These are phyloP conservation scores for Dactylellina sp. DNA, from an alignment of 2,329 filamentous ascomycete genomes.

Conservation along the genomic window DNA sequence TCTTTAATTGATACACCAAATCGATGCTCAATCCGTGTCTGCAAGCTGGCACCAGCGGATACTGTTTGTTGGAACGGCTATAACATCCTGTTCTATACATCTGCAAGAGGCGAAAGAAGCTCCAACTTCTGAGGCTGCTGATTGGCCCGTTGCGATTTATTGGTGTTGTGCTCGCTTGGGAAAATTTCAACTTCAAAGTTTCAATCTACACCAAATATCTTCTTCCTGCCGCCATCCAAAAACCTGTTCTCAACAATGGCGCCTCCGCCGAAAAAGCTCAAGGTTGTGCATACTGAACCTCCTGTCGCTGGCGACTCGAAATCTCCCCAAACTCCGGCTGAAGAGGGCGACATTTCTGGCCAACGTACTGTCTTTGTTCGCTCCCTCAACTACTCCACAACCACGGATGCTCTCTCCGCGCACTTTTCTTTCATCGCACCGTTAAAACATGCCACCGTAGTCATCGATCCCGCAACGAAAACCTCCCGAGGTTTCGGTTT, in stretches of 20 bases:
- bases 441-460: constrained; percentile 94
- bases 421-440: constrained; percentile 95
- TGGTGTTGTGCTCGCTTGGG: constrained; percentile 16
- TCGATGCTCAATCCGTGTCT: constrained; percentile 1
- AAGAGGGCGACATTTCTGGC: constrained; percentile 57
- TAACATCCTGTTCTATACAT: neutral
- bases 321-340: constrained; percentile 22
- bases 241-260: constrained; percentile 34
- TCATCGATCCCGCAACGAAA: constrained; percentile 86
- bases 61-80: neutral
- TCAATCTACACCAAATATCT: too few species aligned
- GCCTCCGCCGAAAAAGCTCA: constrained; percentile 50
- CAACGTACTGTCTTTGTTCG: constrained; percentile 87
- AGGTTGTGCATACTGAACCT: constrained; percentile 32
- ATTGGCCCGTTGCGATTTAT: neutral
- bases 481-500: constrained; percentile 93
- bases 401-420: constrained; percentile 83
- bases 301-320: constrained; percentile 10
- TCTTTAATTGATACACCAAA: too few species aligned
- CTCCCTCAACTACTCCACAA: constrained; percentile 80
- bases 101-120: neutral
- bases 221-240: too few species aligned
- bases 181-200: constrained; percentile 36
- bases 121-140: neutral
- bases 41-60: neutral